These are phyloP conservation scores for Cercophora samala DNA, from an alignment of 495 filamentous ascomycete genomes.

Conservation along the genomic window DNA sequence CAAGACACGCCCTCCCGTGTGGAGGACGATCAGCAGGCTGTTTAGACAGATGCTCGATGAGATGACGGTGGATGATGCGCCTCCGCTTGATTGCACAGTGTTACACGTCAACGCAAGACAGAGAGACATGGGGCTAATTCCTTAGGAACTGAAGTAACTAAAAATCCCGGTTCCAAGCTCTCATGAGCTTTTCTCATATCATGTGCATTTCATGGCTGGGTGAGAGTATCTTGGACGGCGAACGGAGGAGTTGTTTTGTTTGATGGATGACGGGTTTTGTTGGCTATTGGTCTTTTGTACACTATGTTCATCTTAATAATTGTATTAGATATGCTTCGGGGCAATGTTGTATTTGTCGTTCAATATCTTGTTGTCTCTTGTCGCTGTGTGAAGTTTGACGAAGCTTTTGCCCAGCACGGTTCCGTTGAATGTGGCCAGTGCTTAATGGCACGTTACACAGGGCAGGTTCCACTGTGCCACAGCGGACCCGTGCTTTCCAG, in stretches of 20 bases:
- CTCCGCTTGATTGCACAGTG: neutral
- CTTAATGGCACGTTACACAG: neutral
- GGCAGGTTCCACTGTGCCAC: neutral
- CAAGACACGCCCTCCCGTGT: constrained; percentile 5
- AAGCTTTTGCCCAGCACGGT: neutral
- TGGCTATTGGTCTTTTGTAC: constrained; percentile 2
- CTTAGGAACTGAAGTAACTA: constrained; percentile 42
- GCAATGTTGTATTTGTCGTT: neutral
- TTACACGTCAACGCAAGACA: constrained; percentile 11
- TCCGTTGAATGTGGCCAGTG: neutral
- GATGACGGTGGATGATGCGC: constrained; percentile 2
- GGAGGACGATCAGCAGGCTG: constrained; percentile 11
- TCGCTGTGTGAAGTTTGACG: neutral
- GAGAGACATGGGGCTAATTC: constrained; percentile 32
- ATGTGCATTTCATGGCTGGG: neutral
- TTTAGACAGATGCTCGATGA: constrained; percentile 1
- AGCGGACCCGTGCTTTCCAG: neutral
- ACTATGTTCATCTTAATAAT: constrained; percentile 9
- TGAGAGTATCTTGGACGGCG: neutral
- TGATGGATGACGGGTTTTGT: neutral
- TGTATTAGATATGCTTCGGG: neutral
- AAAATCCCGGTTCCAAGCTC: constrained; percentile 8
- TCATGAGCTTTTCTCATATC: constrained; percentile 3
- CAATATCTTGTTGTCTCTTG: neutral
- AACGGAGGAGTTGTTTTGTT: neutral